phyloP scores from a whole-genome alignment of 768 basidiomycete genomes.

The Porphyrellus cyaneotinctus region DNA sequence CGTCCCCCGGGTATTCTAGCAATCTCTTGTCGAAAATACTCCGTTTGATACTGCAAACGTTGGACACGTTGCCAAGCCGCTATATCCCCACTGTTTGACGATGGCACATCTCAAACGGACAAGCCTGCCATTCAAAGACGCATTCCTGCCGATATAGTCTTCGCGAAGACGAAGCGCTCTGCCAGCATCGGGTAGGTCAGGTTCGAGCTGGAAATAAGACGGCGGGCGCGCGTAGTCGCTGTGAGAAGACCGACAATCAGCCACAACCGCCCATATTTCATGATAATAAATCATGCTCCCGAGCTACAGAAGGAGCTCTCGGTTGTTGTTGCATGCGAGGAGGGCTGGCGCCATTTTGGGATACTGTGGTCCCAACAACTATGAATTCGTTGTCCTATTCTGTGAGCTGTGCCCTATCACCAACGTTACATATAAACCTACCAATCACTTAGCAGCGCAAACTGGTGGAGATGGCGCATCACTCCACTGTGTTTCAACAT shows the following conservation, averaged over 20 bases:
- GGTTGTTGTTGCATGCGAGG: conserved; percentile 61
- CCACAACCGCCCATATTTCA: no score
- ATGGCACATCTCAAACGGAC: no score
- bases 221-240: conserved; percentile 53
- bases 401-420: background rate
- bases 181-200: conserved; percentile 55
- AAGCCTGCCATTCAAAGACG: conserved; percentile 46
- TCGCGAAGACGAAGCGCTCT: conserved; percentile 73
- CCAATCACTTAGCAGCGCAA: conserved; percentile 54
- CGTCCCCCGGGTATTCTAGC: conserved; percentile 61
- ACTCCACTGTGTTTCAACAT: background rate
- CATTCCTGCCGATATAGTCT: conserved; percentile 67
- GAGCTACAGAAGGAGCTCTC: conserved; percentile 62
- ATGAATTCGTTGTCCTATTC: conserved; percentile 36
- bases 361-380: background rate
- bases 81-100: conserved; percentile 63
- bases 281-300: conserved; percentile 71
- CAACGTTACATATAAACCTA: conserved; percentile 18
- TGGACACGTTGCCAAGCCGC: conserved; percentile 62
- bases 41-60: conserved; percentile 62
- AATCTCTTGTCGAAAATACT: conserved; percentile 70
- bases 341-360: conserved; percentile 72
- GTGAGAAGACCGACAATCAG: conserved; percentile 56
- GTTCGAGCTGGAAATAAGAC: conserved; percentile 76
- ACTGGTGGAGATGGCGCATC: background rate